Evolutionary conservation across 2,329 filamentous ascomycete genomes (phyloP).

Genomic region (Phialocephala sp.): DNA sequence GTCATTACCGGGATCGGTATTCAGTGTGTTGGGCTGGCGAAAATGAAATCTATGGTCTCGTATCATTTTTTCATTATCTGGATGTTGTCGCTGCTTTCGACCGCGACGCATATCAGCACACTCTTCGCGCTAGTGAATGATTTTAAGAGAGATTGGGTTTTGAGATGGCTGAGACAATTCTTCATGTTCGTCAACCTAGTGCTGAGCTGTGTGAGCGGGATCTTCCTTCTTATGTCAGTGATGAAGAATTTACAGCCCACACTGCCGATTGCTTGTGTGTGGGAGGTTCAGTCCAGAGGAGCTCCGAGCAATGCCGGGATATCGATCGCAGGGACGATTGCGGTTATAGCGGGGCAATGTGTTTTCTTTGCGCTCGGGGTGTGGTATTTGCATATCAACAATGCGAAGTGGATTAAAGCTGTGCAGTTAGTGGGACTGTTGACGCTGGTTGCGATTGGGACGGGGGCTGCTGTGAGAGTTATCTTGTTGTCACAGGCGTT

Average conservation of each 20-base stretch:
- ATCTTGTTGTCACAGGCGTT: slow-evolving; percentile 66
- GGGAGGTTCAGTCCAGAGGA: slow-evolving; percentile 50
- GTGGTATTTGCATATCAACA: slow-evolving; percentile 67
- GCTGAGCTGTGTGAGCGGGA: slow-evolving; percentile 75
- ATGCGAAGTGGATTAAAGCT: slow-evolving; percentile 58
- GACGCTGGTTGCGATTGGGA: slow-evolving; percentile 53
- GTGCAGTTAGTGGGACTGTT: slow-evolving; percentile 49
- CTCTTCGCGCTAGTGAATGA: slow-evolving; percentile 69
- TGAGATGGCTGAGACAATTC: slow-evolving; percentile 68
- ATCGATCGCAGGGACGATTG: slow-evolving; percentile 64
- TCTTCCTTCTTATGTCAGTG: slow-evolving; percentile 97
- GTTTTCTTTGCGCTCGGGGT: slow-evolving; percentile 64
- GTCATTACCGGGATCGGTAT: slow-evolving; percentile 73
- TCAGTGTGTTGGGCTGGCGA: slow-evolving; percentile 66
- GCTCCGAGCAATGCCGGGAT: slow-evolving; percentile 50
- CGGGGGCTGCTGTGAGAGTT: slow-evolving; percentile 63
- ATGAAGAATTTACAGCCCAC: slow-evolving; percentile 72
- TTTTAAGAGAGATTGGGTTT: slow-evolving; percentile 69
- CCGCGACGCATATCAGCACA: slow-evolving; percentile 68
- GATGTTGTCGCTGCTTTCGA: slow-evolving; percentile 69
- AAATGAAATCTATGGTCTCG: slow-evolving; percentile 61
- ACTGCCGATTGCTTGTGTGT: slow-evolving; percentile 67
- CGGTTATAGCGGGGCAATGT: slow-evolving; percentile 63
- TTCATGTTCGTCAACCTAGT: slow-evolving; percentile 70
- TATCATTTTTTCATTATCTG: slow-evolving; percentile 77